Percentiles rank a stretch among this genome's conserved stretches.
phyloP scores from a whole-genome alignment of 257 asterid species.

The Scutellaria galericulata region DNA sequence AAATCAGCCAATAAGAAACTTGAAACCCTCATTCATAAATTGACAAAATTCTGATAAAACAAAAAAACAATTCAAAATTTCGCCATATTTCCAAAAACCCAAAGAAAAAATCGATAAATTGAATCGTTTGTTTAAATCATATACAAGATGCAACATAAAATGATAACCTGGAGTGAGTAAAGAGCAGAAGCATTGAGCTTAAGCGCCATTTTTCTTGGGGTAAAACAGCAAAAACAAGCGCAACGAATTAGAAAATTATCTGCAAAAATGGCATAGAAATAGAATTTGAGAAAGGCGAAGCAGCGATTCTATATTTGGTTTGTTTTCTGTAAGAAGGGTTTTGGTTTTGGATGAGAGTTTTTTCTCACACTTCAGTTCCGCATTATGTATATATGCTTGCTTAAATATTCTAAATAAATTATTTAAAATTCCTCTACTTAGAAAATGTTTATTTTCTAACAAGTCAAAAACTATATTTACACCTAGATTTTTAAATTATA shows the following conservation, averaged over 20 bases:
- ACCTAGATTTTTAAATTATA: no score
- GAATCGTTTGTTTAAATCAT: background rate
- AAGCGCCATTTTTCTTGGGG: conserved; percentile 52
- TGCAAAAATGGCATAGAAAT: background rate
- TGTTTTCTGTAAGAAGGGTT: background rate
- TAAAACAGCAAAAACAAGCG: background rate
- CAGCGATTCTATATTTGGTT: conserved; percentile 5
- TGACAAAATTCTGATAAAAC: background rate
- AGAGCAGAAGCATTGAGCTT: conserved; percentile 56
- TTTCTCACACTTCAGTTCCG: no score
- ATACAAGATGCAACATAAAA: background rate
- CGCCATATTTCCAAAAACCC: conserved; percentile 7
- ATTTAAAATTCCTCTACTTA: no score
- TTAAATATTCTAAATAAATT: no score
- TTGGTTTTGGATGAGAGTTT: conserved; percentile 25
- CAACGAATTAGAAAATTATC: background rate
- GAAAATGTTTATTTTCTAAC: no score
- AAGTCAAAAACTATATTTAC: no score
- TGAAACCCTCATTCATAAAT: conserved; percentile 6
- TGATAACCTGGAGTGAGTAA: conserved; percentile 48
- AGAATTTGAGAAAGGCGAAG: conserved; percentile 8
- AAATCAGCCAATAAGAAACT: background rate
- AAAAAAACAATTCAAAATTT: background rate
- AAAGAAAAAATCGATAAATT: background rate
- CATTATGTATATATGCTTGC: no score